Evolutionary conservation across 305 asterid genomes (phyloP), one percentile per base, ranked within the genome.

Genomic region (Fraxinus sp.): DNA sequence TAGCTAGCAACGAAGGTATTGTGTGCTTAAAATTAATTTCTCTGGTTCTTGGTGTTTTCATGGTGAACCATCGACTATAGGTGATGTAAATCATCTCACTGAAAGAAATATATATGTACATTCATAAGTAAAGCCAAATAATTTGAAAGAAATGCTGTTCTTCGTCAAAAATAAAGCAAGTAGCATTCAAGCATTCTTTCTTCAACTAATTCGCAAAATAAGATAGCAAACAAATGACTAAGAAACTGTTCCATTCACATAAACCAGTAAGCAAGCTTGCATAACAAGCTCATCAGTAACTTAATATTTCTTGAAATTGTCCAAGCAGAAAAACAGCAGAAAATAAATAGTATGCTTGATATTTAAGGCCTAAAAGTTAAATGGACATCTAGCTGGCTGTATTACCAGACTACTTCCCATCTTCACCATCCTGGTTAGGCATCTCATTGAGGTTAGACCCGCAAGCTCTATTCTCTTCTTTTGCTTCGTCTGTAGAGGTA

Each of bases 371-470:
- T 64, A 64, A 22, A 64, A 64, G 14, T 64, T 22, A 64, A 20
- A 3, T 24, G 33, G 73, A 10, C 73, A 64, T 64, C 73, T 64
- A 64, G 33, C 35, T 64, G 24, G 16, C 32, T 22, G 30, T 26
- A 64, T 24, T 24, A 10, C 16, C 73, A 64, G 16, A 10, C 5
- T 64, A 35, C 35, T 22, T 64, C 16, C 73, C 73, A 64, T 68
- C 74, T 68, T 77, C 44, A 16, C 14, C 71, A 33, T 82, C 84
- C 22, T 79, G 81, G 9, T 78, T 46, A 26, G 86, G 90, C 11
- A 79, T n/a, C 57, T 83, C 79, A 79, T 83, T 88, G 26, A 88
- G 88, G 82, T 86, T 88, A 68, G 86, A 86, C 11, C 77, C 75
- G 14, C 77, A 28, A 7, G 55, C 13, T 32, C 83, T 84, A 4